Conservation (phyloP, 1,284 basidiomycete genomes). For the Ustilago tritici region DNA sequence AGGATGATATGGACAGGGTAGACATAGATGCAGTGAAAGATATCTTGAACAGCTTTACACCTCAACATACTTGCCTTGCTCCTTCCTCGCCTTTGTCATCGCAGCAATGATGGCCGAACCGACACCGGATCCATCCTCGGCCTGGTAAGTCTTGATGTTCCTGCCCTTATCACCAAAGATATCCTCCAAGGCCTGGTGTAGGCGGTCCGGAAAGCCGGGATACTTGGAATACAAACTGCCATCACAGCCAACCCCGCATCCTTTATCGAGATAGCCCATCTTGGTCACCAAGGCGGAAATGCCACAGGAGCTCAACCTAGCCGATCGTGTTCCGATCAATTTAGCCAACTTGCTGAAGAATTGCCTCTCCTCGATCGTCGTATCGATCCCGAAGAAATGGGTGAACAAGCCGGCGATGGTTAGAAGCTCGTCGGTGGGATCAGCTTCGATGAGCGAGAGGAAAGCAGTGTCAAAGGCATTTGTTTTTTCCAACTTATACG, state of each 20-base stretch:
- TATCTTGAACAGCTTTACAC: constrained; percentile 26
- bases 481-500: constrained; percentile 93
- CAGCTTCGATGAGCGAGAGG: constrained; percentile 95
- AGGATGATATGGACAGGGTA: background rate
- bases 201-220: constrained; percentile 64
- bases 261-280: constrained; percentile 65
- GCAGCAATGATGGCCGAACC: constrained; percentile 68
- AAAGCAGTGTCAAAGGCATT: constrained; percentile 97
- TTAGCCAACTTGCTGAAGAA: constrained; percentile 76
- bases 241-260: constrained; percentile 65
- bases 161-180: constrained; percentile 66
- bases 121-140: constrained; percentile 67
- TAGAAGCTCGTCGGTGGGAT: constrained; percentile 95
- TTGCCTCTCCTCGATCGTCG: constrained; percentile 63
- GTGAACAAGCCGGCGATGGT: constrained; percentile 95
- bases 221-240: constrained; percentile 67
- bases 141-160: constrained; percentile 62
- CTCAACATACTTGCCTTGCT: constrained; percentile 53
- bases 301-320: constrained; percentile 65
- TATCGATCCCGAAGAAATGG: constrained; percentile 69
- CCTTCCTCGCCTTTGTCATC: constrained; percentile 64
- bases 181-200: constrained; percentile 67
- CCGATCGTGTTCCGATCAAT: constrained; percentile 72
- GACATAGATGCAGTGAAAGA: background rate
- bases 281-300: constrained; percentile 66